Evolutionary conservation across 495 filamentous ascomycete species (phyloP).

Genomic region (Aspergillus baeticus): DNA sequence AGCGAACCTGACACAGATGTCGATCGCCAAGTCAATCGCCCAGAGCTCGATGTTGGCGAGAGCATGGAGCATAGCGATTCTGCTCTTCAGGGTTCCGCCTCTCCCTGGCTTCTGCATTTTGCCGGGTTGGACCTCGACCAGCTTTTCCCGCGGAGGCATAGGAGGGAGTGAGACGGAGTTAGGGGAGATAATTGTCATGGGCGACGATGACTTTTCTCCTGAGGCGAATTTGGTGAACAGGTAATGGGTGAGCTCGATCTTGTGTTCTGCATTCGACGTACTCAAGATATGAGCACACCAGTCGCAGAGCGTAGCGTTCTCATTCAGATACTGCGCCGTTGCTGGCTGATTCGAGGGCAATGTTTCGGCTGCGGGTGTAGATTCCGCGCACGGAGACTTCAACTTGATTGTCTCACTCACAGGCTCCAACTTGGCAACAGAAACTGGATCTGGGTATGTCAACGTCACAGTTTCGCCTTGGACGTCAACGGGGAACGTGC

Average conservation of each 20-base stretch:
- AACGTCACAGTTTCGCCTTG: constrained; percentile 35
- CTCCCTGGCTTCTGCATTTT: constrained; percentile 43
- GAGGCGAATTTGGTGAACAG: constrained; percentile 45
- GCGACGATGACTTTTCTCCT: constrained; percentile 37
- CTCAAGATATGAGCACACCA: constrained; percentile 53
- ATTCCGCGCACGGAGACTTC: constrained; percentile 24
- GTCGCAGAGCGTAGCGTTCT: constrained; percentile 48
- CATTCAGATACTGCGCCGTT: constrained; percentile 34
- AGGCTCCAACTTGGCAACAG: constrained; percentile 36
- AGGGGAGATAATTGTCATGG: constrained; percentile 46
- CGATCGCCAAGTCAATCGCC: constrained; percentile 56
- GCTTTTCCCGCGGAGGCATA: constrained; percentile 45
- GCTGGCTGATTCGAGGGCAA: neutral
- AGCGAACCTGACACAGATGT: constrained; percentile 53
- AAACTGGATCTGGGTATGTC: constrained; percentile 26
- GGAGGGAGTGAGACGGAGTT: constrained; percentile 36
- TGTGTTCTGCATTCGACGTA: constrained; percentile 50
- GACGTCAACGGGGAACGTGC: constrained; percentile 48
- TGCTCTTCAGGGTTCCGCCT: constrained; percentile 48
- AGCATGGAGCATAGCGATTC: constrained; percentile 52
- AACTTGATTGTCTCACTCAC: constrained; percentile 52
- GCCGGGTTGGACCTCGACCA: constrained; percentile 39
- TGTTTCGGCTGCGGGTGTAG: neutral
- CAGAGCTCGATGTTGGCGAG: constrained; percentile 54
- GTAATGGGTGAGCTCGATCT: constrained; percentile 51